A percentile compares a stretch with the other conserved stretches of the same genome.
These are phyloP conservation scores for Ceratocystiopsis brevicomis DNA, from an alignment of 2,329 filamentous ascomycete genomes.

Conservation along the genomic window DNA sequence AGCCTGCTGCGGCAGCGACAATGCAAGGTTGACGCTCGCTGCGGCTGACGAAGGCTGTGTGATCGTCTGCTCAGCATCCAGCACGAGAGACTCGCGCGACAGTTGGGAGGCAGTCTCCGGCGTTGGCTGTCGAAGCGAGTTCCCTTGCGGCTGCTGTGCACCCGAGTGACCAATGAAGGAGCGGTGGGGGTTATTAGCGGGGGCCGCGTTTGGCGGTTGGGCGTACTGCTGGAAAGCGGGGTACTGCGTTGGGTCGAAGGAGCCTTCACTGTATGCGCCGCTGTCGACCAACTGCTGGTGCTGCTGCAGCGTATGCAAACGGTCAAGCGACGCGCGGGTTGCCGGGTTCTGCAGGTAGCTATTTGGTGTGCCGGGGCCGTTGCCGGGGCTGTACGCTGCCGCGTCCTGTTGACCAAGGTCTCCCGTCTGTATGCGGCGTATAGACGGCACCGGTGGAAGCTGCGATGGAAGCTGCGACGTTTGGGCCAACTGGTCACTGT, in stretches of 20 bases:
- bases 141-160: conserved; percentile 10
- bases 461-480: no score
- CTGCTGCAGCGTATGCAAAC: conserved; percentile 18
- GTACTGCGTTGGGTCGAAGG: conserved; percentile 20
- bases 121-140: conserved; percentile 23
- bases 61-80: conserved; percentile 28
- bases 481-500: background rate
- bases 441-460: conserved; percentile 16
- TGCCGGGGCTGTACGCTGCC: conserved; percentile 4
- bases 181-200: conserved; percentile 15
- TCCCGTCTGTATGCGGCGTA: conserved; percentile 27
- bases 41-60: conserved; percentile 22
- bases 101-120: conserved; percentile 42
- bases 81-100: conserved; percentile 39
- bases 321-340: no score
- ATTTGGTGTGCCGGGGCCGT: conserved; percentile 12
- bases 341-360: conserved; percentile 5
- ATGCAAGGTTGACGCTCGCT: conserved; percentile 15
- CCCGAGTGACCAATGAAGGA: conserved; percentile 14
- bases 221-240: conserved; percentile 6
- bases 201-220: conserved; percentile 7
- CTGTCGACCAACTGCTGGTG: conserved; percentile 22
- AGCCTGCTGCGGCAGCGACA: conserved; percentile 10
- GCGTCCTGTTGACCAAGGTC: conserved; percentile 1
- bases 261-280: conserved; percentile 8